Conservation (phyloP, 139 green algal species). For the Haematococcus lacustris region DNA sequence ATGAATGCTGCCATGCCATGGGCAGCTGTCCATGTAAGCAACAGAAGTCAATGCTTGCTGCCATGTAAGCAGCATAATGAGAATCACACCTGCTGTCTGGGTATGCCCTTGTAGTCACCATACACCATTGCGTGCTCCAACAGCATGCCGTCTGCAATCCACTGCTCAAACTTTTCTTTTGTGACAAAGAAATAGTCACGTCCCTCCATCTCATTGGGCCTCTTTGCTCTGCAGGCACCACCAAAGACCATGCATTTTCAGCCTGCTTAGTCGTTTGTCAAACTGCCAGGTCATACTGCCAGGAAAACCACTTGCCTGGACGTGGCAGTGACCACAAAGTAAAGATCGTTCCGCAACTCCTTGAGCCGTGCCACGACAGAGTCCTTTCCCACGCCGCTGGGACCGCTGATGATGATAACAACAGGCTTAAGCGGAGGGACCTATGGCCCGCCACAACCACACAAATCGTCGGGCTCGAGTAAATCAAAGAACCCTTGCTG, state of each 20-base stretch:
- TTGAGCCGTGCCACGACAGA: conserved; percentile 73
- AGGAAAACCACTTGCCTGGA: too few relatives aligned
- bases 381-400: conserved; percentile 94
- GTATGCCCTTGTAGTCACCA: conserved; percentile 95
- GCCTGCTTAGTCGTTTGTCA: too few relatives aligned
- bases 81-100: conserved; percentile 54
- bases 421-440: conserved; percentile 50
- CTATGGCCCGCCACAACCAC: too few relatives aligned
- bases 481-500: too few relatives aligned
- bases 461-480: too few relatives aligned
- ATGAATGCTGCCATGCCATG: too few relatives aligned
- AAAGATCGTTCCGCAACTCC: conserved; percentile 61
- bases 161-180: conserved; percentile 76
- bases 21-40: too few relatives aligned
- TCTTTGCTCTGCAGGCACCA: conserved; percentile 52
- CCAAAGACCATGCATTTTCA: too few relatives aligned
- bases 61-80: too few relatives aligned
- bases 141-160: conserved; percentile 72
- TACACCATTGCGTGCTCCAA: conserved; percentile 95
- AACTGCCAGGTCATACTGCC: too few relatives aligned
- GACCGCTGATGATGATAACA: conserved; percentile 82
- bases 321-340: conserved; percentile 94
- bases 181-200: conserved; percentile 92
- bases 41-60: too few relatives aligned
- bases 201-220: conserved; percentile 76